These are phyloP conservation scores for Thermothielavioides terrestris DNA, from an alignment of 495 filamentous ascomycete genomes.

Conservation along the genomic window DNA sequence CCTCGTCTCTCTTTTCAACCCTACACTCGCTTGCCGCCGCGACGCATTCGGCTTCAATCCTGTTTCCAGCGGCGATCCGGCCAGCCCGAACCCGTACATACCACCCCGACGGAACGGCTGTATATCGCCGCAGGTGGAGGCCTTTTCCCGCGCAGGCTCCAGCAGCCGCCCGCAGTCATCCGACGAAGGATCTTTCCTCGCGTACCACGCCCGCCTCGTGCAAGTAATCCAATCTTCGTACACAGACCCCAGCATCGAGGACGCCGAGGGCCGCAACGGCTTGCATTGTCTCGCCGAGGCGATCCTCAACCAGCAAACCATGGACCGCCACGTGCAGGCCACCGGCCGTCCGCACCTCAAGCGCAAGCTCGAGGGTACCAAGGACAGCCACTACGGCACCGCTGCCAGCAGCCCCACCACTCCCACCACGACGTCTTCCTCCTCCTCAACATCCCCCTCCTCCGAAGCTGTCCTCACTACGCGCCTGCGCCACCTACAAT, in stretches of 20 bases:
- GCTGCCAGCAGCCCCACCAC: neutral
- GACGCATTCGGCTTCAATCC: slow-evolving; percentile 35
- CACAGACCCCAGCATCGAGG: slow-evolving; percentile 26
- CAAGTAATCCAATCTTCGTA: slow-evolving; percentile 26
- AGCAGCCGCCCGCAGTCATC: neutral
- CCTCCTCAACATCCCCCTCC: neutral
- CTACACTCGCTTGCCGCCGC: slow-evolving; percentile 4
- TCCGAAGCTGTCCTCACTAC: slow-evolving; percentile 10
- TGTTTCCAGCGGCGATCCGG: neutral
- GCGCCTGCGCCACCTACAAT: slow-evolving; percentile 27
- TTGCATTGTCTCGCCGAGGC: slow-evolving; percentile 44
- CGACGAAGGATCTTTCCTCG: slow-evolving; percentile 14
- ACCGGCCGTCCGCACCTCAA: slow-evolving; percentile 9
- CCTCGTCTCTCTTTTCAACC: slow-evolving; percentile 12
- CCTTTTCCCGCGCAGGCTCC: neutral
- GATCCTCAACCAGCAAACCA: slow-evolving; percentile 22
- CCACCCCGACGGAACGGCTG: slow-evolving; percentile 11
- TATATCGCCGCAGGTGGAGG: neutral
- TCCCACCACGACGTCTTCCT: neutral
- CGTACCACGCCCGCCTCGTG: slow-evolving; percentile 28
- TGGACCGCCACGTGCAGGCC: slow-evolving; percentile 14
- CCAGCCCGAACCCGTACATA: neutral
- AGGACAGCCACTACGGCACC: neutral
- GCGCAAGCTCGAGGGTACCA: slow-evolving; percentile 11
- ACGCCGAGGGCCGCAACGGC: slow-evolving; percentile 38